phyloP scores from a whole-genome alignment of 257 asterid species.

The Solanum megistacrolobum region DNA sequence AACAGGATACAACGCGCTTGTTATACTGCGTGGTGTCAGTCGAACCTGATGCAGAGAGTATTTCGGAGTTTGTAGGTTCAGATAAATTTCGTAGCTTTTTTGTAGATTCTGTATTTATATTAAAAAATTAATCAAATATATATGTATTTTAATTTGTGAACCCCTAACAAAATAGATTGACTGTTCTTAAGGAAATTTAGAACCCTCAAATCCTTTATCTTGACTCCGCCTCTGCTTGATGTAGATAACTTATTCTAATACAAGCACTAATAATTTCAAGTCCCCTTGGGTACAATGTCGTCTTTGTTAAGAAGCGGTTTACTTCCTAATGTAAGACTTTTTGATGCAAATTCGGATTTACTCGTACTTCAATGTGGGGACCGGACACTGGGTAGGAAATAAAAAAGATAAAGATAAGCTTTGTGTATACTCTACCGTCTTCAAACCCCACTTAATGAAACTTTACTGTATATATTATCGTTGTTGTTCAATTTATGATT shows the following conservation, averaged over 20 bases:
- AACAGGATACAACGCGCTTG: not conserved
- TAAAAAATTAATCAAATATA: too few relatives aligned
- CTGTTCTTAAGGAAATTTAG: too few relatives aligned
- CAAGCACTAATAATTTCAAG: not conserved
- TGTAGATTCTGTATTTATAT: accelerated
- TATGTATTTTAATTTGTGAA: too few relatives aligned
- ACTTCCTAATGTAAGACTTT: not conserved
- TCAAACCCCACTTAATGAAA: not conserved
- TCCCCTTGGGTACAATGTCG: not conserved
- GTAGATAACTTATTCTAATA: not conserved
- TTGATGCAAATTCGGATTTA: accelerated
- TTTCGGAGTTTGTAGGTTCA: not conserved
- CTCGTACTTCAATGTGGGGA: not conserved
- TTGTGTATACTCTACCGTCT: not conserved
- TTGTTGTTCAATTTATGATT: too few relatives aligned
- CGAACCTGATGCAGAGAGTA: not conserved
- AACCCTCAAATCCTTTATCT: too few relatives aligned
- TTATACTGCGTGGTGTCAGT: not conserved
- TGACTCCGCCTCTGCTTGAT: not conserved
- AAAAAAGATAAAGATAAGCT: accelerated
- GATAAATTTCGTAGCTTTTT: accelerated
- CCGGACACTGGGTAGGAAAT: accelerated
- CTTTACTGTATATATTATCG: too few relatives aligned
- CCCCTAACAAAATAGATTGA: too few relatives aligned
- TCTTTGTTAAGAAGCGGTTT: not conserved